Evolutionary conservation across 768 basidiomycete species (phyloP).

Genomic region (Leccinum subgranulosum): DNA sequence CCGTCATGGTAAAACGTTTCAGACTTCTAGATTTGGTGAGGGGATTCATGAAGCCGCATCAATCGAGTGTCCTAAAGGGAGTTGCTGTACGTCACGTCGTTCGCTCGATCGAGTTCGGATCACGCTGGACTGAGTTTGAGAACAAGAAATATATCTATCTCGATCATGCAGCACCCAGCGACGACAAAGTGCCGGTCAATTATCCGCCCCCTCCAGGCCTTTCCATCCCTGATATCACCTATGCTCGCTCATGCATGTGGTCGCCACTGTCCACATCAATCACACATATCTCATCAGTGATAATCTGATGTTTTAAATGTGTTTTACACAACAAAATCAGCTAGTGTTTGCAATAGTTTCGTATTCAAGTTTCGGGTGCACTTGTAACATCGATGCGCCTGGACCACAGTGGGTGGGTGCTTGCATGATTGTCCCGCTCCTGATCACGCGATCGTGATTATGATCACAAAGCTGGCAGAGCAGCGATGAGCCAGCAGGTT

Average conservation of each 20-base stretch:
- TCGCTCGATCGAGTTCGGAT: not conserved
- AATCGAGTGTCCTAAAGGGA: not conserved
- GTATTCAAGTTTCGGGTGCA: not conserved
- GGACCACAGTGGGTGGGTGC: not conserved
- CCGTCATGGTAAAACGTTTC: not conserved
- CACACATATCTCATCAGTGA: not conserved
- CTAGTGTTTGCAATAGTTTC: not conserved
- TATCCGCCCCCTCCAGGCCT: not conserved
- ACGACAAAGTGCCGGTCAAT: not conserved
- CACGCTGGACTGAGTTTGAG: not conserved
- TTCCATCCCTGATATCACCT: not conserved
- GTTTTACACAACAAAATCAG: not conserved
- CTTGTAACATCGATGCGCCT: not conserved
- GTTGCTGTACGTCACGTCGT: not conserved
- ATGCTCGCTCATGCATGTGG: slow-evolving; percentile 9
- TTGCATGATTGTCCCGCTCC: not conserved
- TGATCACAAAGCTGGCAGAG: not conserved
- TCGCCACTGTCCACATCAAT: slow-evolving; percentile 8
- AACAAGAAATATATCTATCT: not conserved
- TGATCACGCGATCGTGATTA: not conserved
- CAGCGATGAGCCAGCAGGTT: not conserved
- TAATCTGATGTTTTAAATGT: not conserved
- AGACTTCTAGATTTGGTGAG: not conserved
- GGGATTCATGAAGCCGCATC: not conserved
- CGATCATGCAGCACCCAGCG: not conserved